These are phyloP conservation scores for Clitocybe nebularis DNA, from an alignment of 1,284 basidiomycete genomes.

Conservation along the genomic window DNA sequence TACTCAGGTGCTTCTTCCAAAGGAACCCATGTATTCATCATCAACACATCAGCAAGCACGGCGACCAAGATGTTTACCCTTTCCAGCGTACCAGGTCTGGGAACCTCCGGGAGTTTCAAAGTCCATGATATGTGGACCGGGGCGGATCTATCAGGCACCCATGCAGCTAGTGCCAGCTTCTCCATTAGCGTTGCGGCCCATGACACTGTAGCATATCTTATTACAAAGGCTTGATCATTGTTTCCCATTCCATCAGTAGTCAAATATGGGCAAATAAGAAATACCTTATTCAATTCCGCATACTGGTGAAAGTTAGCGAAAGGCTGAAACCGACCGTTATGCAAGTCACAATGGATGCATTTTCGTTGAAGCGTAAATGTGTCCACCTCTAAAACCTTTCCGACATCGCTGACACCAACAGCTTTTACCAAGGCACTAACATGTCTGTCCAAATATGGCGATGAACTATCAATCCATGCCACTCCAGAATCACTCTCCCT, in stretches of 20 bases:
- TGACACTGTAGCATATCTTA: conserved; percentile 47
- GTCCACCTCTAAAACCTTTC: background rate
- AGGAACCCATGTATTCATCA: conserved; percentile 51
- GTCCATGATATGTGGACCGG: conserved; percentile 56
- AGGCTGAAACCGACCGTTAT: conserved; percentile 19
- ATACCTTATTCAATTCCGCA: no score
- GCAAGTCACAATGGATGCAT: conserved; percentile 40
- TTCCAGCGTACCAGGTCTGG: conserved; percentile 40
- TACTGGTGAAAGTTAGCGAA: no score
- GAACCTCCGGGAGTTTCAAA: conserved; percentile 32
- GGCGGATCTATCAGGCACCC: conserved; percentile 39
- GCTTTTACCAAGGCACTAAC: conserved; percentile 69
- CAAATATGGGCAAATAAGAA: no score
- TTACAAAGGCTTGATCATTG: no score
- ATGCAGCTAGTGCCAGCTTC: conserved; percentile 30
- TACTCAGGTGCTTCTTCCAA: conserved; percentile 45
- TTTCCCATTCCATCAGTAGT: no score
- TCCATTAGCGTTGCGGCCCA: conserved; percentile 41
- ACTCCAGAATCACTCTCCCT: conserved; percentile 56
- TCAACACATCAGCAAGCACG: conserved; percentile 38
- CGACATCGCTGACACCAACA: conserved; percentile 25
- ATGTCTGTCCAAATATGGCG: conserved; percentile 76
- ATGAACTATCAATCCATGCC: conserved; percentile 68
- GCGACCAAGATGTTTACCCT: conserved; percentile 44
- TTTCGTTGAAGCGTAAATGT: conserved; percentile 37